A percentile compares a stretch with the other conserved stretches of the same genome.
Conservation (phyloP, 75 land plant species). For the Pseudotsuga menziesii region DNA sequence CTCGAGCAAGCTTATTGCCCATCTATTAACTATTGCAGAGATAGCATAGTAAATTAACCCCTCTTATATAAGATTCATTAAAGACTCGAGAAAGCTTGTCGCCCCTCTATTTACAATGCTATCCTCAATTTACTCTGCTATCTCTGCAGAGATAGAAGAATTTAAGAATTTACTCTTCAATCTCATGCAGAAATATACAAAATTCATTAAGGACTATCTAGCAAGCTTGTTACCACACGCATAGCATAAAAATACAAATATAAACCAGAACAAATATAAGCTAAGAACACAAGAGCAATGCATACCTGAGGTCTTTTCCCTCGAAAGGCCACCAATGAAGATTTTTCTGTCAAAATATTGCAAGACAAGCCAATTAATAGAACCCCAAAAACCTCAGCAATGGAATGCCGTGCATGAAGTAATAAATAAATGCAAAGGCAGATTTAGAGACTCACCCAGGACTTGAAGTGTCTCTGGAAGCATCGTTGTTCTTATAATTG, state of each 20-base stretch:
- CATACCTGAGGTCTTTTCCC: conserved; percentile 43
- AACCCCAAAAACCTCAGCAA: not conserved
- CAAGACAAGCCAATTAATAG: not conserved
- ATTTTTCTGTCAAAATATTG: conserved; percentile 24
- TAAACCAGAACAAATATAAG: not conserved
- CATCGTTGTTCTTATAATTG: not conserved
- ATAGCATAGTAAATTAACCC: no score
- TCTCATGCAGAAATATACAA: no score
- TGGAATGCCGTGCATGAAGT: not conserved
- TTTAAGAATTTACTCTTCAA: no score
- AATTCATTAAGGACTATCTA: no score
- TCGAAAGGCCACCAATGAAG: conserved; percentile 40
- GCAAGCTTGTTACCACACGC: no score
- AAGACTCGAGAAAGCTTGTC: no score
- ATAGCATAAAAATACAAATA: not conserved
- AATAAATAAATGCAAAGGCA: not conserved
- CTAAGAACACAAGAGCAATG: not conserved
- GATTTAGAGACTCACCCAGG: not conserved
- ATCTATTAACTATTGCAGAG: no score
- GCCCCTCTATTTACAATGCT: no score
- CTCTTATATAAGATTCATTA: no score
- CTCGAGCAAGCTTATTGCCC: no score
- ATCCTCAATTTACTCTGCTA: no score
- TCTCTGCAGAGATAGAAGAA: no score
- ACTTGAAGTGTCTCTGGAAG: conserved; percentile 1